Evolutionary conservation across 805 yeast genomes (phyloP).

Genomic region (Lipomyces sp.): DNA sequence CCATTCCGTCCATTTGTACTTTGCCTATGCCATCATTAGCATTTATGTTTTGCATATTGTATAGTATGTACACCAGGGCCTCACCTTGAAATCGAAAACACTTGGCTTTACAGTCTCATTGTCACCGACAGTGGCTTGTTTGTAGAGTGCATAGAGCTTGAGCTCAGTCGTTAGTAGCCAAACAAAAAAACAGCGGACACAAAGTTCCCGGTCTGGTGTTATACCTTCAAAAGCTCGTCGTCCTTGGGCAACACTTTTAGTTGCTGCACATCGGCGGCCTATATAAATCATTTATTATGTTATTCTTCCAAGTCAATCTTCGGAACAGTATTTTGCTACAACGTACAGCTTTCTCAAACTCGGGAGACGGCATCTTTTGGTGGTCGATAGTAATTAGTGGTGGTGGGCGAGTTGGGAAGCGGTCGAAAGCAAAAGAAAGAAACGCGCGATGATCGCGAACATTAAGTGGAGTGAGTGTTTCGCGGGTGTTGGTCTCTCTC

Average conservation of each 20-base stretch:
- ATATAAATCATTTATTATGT: background rate
- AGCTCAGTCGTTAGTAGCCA: background rate
- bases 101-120: conserved; percentile 88
- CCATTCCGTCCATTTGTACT: conserved; percentile 99
- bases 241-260: conserved; percentile 79
- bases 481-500: no score
- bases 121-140: conserved; percentile 98
- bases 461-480: no score
- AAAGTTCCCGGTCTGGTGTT: conserved; percentile 19
- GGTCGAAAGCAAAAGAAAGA: no score
- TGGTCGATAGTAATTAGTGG: background rate
- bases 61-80: background rate
- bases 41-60: no score
- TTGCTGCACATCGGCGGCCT: conserved; percentile 71
- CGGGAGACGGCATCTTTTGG: conserved; percentile 47
- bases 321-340: background rate
- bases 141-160: conserved; percentile 82
- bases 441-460: no score
- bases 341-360: conserved; percentile 51
- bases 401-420: no score
- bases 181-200: no score
- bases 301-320: no score
- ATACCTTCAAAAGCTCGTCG: conserved; percentile 74
- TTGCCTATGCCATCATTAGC: conserved; percentile 52
- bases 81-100: conserved; percentile 75